phyloP scores from a whole-genome alignment of 2,329 filamentous ascomycete genomes.

The Xylariaceae sp. region DNA sequence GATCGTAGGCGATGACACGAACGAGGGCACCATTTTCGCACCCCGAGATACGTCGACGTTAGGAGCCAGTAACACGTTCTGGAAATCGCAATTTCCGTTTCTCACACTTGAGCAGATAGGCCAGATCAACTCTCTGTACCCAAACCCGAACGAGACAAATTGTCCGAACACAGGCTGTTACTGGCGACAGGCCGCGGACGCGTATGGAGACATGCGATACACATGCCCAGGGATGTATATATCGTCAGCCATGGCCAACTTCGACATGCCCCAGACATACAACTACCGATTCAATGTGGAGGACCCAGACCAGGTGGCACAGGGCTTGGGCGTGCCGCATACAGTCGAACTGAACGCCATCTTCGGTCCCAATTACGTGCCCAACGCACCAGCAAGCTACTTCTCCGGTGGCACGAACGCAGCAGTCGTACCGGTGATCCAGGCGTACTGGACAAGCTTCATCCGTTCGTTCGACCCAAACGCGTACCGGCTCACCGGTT shows the following conservation, averaged over 20 bases:
- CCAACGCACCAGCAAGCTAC: slow-evolving; percentile 50
- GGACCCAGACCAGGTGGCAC: slow-evolving; percentile 47
- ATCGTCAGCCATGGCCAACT: slow-evolving; percentile 34
- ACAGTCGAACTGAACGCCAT: slow-evolving; percentile 62
- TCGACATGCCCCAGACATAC: slow-evolving; percentile 43
- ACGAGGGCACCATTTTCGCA: slow-evolving; percentile 61
- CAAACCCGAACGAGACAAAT: slow-evolving; percentile 40
- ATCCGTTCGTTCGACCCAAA: slow-evolving; percentile 64
- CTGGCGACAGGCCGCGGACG: slow-evolving; percentile 54
- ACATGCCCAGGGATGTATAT: slow-evolving; percentile 58
- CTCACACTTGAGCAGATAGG: slow-evolving; percentile 47
- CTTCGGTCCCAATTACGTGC: slow-evolving; percentile 57
- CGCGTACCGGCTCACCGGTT: slow-evolving; percentile 19
- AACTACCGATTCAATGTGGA: slow-evolving; percentile 67
- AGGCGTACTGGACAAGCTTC: slow-evolving; percentile 72
- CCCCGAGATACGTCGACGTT: slow-evolving; percentile 44
- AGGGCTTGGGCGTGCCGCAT: slow-evolving; percentile 61
- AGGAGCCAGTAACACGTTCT: slow-evolving; percentile 47
- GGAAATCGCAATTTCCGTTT: slow-evolving; percentile 53
- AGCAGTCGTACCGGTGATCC: slow-evolving; percentile 53
- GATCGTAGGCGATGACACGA: slow-evolving; percentile 53
- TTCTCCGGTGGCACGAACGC: slow-evolving; percentile 47
- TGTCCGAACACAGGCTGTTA: slow-evolving; percentile 48
- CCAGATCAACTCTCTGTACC: slow-evolving; percentile 51
- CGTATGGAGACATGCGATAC: slow-evolving; percentile 61